Conservation (phyloP, 2,329 filamentous ascomycete species). For the Cladophialophora yegresii region DNA sequence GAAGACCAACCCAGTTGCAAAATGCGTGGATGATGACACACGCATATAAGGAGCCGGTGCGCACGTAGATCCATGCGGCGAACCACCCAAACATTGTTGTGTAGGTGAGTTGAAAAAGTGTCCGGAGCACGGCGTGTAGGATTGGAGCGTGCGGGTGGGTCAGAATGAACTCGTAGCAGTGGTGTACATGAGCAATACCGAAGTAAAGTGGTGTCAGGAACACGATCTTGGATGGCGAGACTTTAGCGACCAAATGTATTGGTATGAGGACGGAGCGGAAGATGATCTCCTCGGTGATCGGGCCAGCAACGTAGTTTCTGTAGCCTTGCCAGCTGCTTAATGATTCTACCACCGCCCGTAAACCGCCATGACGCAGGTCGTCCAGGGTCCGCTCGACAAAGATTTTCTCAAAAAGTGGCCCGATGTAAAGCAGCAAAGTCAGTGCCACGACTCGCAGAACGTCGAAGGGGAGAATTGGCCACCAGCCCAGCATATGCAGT, state of each 20-base stretch:
- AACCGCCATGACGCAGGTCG: constrained; percentile 58
- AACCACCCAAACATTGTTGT: constrained; percentile 94
- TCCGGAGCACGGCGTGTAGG: constrained; percentile 65
- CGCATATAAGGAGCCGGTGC: constrained; percentile 77
- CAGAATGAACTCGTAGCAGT: constrained; percentile 91
- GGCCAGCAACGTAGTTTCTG: constrained; percentile 84
- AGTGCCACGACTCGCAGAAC: constrained; percentile 66
- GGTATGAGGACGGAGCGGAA: constrained; percentile 87
- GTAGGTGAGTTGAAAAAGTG: constrained; percentile 81
- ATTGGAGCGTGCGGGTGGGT: constrained; percentile 72
- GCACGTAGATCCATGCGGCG: constrained; percentile 82
- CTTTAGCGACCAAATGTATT: constrained; percentile 71
- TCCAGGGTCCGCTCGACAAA: constrained; percentile 64
- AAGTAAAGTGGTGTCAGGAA: constrained; percentile 87
- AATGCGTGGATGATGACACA: constrained; percentile 79
- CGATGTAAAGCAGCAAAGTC: constrained; percentile 76
- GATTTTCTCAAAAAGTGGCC: constrained; percentile 78
- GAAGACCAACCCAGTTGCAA: constrained; percentile 90
- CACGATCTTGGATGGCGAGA: constrained; percentile 62
- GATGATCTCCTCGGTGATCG: constrained; percentile 87
- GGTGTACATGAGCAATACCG: constrained; percentile 88
- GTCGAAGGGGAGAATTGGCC: constrained; percentile 70
- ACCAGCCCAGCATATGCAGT: constrained; percentile 74
- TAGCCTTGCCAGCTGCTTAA: constrained; percentile 76
- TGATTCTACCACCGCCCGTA: constrained; percentile 57